Conservation (phyloP, 2,329 filamentous ascomycete genomes). For the Phyllosticta paracitricarpa region DNA sequence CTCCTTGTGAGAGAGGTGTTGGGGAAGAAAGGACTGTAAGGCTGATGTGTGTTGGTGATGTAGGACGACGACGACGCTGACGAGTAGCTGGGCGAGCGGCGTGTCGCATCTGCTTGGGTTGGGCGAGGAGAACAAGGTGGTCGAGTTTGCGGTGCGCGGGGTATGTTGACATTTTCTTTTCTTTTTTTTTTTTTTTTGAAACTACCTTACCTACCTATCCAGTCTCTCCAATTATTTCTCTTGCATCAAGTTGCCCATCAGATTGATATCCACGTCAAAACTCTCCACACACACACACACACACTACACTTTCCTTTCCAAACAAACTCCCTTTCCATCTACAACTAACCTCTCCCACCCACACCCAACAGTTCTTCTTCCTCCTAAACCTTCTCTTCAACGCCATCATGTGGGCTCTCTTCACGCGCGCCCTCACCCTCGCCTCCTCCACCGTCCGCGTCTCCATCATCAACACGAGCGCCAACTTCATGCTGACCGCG, state of each 20-base stretch:
- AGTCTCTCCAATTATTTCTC: no score
- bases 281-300: not conserved
- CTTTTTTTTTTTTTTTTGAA: no score
- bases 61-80: constrained; percentile 52
- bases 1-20: no score
- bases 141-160: constrained; percentile 42
- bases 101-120: constrained; percentile 41
- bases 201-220: no score
- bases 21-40: not conserved
- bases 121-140: constrained; percentile 33
- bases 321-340: not conserved
- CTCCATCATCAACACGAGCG: constrained; percentile 70
- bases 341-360: constrained; percentile 2
- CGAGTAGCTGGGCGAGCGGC: constrained; percentile 41
- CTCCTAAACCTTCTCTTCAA: constrained; percentile 65
- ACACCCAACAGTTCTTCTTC: constrained; percentile 54
- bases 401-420: constrained; percentile 75
- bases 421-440: constrained; percentile 65
- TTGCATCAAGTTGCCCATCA: no score
- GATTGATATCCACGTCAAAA: not conserved
- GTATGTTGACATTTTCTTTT: constrained; percentile 30
- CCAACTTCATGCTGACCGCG: constrained; percentile 73
- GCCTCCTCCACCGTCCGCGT: constrained; percentile 69
- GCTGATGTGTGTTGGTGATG: not conserved
- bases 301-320: not conserved